Evolutionary conservation across 2,329 filamentous ascomycete species (phyloP).

Genomic region (Hymenoscyphus linearis): DNA sequence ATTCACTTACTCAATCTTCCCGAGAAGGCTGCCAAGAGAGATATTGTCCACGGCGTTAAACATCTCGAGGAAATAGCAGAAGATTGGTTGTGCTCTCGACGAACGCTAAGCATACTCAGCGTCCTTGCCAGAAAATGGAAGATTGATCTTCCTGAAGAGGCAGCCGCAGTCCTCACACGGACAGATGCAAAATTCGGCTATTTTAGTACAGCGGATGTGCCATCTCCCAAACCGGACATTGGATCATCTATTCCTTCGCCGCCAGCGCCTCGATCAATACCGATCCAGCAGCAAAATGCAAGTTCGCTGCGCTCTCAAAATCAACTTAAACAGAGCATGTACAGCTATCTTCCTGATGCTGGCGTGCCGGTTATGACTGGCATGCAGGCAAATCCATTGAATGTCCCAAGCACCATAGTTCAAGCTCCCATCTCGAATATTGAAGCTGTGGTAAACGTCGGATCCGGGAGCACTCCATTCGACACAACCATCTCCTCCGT

Average conservation of each 20-base stretch:
- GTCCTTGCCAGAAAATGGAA: constrained; percentile 86
- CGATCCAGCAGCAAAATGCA: constrained; percentile 10
- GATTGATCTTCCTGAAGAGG: constrained; percentile 80
- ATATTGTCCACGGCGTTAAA: constrained; percentile 85
- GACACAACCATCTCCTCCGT: constrained; percentile 18
- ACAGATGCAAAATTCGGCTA: constrained; percentile 76
- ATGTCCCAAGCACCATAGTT: constrained; percentile 3
- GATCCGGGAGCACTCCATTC: constrained; percentile 15
- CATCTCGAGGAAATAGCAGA: constrained; percentile 95
- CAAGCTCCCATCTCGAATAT: not conserved
- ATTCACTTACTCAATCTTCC: constrained; percentile 91
- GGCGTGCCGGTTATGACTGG: not conserved
- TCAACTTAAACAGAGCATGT: constrained; percentile 27
- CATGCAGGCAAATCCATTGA: not conserved
- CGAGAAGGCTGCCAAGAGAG: constrained; percentile 82
- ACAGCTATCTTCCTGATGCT: constrained; percentile 23
- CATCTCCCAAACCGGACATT: constrained; percentile 30
- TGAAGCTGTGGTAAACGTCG: constrained; percentile 6
- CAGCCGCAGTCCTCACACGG: constrained; percentile 65
- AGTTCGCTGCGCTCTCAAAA: constrained; percentile 18
- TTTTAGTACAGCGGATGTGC: constrained; percentile 44
- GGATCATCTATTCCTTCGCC: constrained; percentile 22
- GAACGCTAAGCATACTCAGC: constrained; percentile 79
- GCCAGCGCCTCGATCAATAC: constrained; percentile 13
- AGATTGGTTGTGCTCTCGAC: constrained; percentile 84